Percentiles rank a stretch among this genome's conserved stretches.
These are phyloP conservation scores for Penicillium sp. DNA, from an alignment of 2,329 filamentous ascomycete genomes.

Conservation along the genomic window DNA sequence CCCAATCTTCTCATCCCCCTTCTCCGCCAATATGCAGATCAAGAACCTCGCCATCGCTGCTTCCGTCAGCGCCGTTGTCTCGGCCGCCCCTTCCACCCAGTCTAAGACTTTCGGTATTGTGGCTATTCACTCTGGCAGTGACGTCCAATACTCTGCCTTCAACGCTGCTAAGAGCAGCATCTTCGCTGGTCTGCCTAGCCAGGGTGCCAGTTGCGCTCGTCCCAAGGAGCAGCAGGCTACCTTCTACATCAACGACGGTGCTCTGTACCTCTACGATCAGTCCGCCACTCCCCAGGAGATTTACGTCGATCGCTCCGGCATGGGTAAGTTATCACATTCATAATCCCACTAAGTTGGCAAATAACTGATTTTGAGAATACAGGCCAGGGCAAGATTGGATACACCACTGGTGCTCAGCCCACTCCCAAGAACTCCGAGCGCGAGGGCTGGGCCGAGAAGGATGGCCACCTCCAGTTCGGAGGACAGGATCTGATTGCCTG, in stretches of 20 bases:
- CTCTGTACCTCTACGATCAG: slow-evolving; percentile 52
- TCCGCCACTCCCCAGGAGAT: slow-evolving; percentile 50
- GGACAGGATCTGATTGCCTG: slow-evolving; percentile 54
- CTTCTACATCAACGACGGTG: slow-evolving; percentile 51
- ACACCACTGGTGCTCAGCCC: slow-evolving; percentile 49
- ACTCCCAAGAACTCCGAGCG: slow-evolving; percentile 48
- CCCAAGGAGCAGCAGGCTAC: slow-evolving; percentile 47
- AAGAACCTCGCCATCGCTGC: slow-evolving; percentile 28
- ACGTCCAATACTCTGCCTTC: slow-evolving; percentile 50
- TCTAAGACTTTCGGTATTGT: slow-evolving; percentile 50
- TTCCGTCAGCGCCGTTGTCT: slow-evolving; percentile 34
- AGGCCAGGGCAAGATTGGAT: slow-evolving; percentile 57
- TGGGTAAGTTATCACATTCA: slow-evolving; percentile 48
- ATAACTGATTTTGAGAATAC: neutral
- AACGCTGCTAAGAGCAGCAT: slow-evolving; percentile 50
- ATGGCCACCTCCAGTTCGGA: slow-evolving; percentile 49
- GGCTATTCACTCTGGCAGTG: slow-evolving; percentile 52
- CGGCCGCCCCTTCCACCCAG: slow-evolving; percentile 27
- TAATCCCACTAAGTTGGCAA: neutral
- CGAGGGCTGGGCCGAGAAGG: slow-evolving; percentile 50
- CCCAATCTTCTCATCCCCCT: neutral
- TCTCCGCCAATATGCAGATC: slow-evolving; percentile 30
- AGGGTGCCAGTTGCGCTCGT: slow-evolving; percentile 52
- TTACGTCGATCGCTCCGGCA: slow-evolving; percentile 58
- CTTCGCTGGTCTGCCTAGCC: slow-evolving; percentile 45